phyloP scores from a whole-genome alignment of 2,329 filamentous ascomycete species.

The Aureobasidium sp. region DNA sequence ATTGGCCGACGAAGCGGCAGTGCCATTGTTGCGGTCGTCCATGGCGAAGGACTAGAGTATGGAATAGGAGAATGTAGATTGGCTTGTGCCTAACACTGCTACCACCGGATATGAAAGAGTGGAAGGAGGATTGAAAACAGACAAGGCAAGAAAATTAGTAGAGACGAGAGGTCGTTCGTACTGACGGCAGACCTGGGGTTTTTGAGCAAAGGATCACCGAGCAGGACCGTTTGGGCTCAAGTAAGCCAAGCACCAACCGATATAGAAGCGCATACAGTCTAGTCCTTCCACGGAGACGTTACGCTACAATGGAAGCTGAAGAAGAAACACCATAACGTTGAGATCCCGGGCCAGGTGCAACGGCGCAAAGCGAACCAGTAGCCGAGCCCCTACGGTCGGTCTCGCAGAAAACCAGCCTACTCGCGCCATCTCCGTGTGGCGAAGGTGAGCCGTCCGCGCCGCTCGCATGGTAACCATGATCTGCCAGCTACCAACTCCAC shows the following conservation, averaged over 20 bases:
- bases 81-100: not conserved
- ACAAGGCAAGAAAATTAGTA: constrained; percentile 3
- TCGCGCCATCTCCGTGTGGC: constrained; percentile 8
- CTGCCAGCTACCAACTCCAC: not conserved
- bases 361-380: constrained; percentile 12
- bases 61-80: not conserved
- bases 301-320: constrained; percentile 12
- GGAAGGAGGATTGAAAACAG: not conserved
- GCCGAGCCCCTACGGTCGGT: constrained; percentile 2
- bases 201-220: constrained; percentile 7
- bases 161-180: constrained; percentile 1
- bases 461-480: constrained; percentile 8
- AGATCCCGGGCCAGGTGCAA: constrained; percentile 10
- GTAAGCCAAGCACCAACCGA: constrained; percentile 12
- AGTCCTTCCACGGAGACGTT: constrained; percentile 8
- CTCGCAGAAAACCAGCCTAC: constrained; percentile 1
- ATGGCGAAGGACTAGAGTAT: constrained; percentile 16
- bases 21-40: constrained; percentile 22
- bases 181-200: constrained; percentile 6
- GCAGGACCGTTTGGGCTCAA: constrained; percentile 10
- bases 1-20: constrained; percentile 25
- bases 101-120: not conserved
- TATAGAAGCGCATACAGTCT: constrained; percentile 12
- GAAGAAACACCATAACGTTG: constrained; percentile 10
- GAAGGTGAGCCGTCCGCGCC: not conserved